A percentile compares a stretch with the other conserved stretches of the same genome.
Conservation (phyloP, 495 filamentous ascomycete species). For the Penicillium silybi region DNA sequence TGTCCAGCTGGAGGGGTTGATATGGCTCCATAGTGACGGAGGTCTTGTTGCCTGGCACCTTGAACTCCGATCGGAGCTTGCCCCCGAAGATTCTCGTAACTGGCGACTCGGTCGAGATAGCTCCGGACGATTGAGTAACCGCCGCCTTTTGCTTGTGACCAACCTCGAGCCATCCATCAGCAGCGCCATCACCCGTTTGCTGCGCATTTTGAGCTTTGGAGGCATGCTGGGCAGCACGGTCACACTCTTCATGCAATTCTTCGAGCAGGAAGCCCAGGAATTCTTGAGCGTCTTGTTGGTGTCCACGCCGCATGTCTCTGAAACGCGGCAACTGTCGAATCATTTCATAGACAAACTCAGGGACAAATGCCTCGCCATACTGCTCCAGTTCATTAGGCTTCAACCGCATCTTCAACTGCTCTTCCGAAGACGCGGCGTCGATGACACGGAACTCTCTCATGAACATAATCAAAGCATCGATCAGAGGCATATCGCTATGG, state of each 20-base stretch:
- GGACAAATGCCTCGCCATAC: conserved; percentile 86
- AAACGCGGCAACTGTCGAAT: conserved; percentile 84
- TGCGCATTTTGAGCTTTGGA: conserved; percentile 40
- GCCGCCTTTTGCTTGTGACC: conserved; percentile 85
- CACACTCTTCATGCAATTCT: conserved; percentile 89
- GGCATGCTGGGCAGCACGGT: conserved; percentile 62
- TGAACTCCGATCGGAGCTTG: conserved; percentile 83
- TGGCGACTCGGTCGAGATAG: conserved; percentile 67
- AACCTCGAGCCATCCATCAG: conserved; percentile 84
- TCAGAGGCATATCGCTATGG: conserved; percentile 87
- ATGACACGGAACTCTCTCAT: conserved; percentile 89
- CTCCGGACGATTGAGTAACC: conserved; percentile 82
- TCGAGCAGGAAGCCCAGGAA: conserved; percentile 93
- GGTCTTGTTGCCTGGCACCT: conserved; percentile 78
- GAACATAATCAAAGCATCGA: conserved; percentile 96
- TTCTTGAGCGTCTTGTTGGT: conserved; percentile 97
- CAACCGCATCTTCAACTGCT: conserved; percentile 66
- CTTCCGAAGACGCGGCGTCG: conserved; percentile 69
- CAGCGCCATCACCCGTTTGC: conserved; percentile 34
- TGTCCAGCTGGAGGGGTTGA: conserved; percentile 92
- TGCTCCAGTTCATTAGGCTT: conserved; percentile 82
- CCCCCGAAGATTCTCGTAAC: conserved; percentile 94
- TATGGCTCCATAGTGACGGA: conserved; percentile 92
- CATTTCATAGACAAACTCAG: conserved; percentile 92
- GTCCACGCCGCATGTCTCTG: conserved; percentile 86